Evolutionary conservation across 495 filamentous ascomycete genomes (phyloP).

Genomic region (Penicillium maclennaniae): DNA sequence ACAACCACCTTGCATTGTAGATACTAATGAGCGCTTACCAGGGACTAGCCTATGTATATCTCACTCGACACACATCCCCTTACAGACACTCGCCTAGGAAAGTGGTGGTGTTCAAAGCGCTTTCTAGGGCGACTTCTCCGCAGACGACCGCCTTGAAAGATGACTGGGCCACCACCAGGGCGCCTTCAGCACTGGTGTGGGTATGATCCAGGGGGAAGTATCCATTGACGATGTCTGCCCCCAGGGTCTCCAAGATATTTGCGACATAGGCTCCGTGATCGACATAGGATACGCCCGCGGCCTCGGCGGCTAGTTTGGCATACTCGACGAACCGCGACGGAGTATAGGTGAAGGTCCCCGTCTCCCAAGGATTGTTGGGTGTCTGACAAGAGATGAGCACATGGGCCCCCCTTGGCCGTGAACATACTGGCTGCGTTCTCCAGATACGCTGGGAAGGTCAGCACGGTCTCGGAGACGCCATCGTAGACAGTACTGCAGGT

Average conservation of each 20-base stretch:
- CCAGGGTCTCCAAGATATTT: slow-evolving; percentile 47
- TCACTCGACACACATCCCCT: not conserved
- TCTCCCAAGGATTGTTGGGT: slow-evolving; percentile 62
- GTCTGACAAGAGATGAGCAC: slow-evolving; percentile 62
- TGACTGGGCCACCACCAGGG: slow-evolving; percentile 54
- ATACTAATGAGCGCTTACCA: no score
- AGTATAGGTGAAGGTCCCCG: slow-evolving; percentile 40
- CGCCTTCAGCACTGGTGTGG: slow-evolving; percentile 58
- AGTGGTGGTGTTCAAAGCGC: slow-evolving; percentile 25
- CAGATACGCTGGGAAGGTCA: slow-evolving; percentile 57
- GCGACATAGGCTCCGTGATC: slow-evolving; percentile 59
- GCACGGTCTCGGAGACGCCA: slow-evolving; percentile 50
- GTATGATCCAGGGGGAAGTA: slow-evolving; percentile 63
- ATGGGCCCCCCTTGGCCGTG: slow-evolving; percentile 56
- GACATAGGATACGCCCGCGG: slow-evolving; percentile 48
- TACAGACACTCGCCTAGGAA: slow-evolving; percentile 33
- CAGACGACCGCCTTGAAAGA: slow-evolving; percentile 59
- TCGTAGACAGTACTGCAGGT: slow-evolving; percentile 51
- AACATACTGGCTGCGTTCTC: slow-evolving; percentile 50
- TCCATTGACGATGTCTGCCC: slow-evolving; percentile 39
- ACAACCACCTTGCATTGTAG: not conserved
- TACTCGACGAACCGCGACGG: slow-evolving; percentile 56
- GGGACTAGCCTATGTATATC: no score
- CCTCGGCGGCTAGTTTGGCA: slow-evolving; percentile 46
- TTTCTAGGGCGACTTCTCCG: slow-evolving; percentile 32